Conservation (phyloP, 2,329 filamentous ascomycete genomes). For the Arthrocladium fulminans region DNA sequence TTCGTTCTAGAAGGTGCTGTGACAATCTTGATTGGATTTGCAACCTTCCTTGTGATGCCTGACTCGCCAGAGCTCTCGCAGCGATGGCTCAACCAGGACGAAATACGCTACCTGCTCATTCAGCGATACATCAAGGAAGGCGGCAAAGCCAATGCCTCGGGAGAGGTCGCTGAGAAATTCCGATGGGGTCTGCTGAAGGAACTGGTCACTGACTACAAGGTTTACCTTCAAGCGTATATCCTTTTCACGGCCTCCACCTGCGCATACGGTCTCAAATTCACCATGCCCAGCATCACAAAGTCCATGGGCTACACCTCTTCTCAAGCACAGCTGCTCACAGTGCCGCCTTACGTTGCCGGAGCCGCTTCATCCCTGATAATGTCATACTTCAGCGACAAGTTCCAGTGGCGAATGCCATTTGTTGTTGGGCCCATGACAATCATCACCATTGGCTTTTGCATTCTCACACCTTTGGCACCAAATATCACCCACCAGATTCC, state of each 20-base stretch:
- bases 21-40: slow-evolving; percentile 34
- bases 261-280: slow-evolving; percentile 68
- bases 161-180: slow-evolving; percentile 29
- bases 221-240: slow-evolving; percentile 25
- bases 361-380: slow-evolving; percentile 58
- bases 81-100: slow-evolving; percentile 24
- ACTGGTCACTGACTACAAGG: slow-evolving; percentile 35
- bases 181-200: slow-evolving; percentile 31
- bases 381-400: slow-evolving; percentile 62
- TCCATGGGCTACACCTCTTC: slow-evolving; percentile 51
- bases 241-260: slow-evolving; percentile 39
- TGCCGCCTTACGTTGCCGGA: slow-evolving; percentile 65
- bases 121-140: slow-evolving; percentile 28
- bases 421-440: slow-evolving; percentile 18
- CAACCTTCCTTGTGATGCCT: slow-evolving; percentile 36
- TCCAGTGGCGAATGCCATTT: slow-evolving; percentile 24
- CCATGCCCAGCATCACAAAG: slow-evolving; percentile 69
- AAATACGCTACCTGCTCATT: slow-evolving; percentile 27
- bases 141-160: slow-evolving; percentile 24
- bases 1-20: slow-evolving; percentile 46
- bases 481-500: slow-evolving; percentile 19
- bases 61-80: slow-evolving; percentile 34
- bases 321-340: slow-evolving; percentile 60
- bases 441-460: slow-evolving; percentile 14
- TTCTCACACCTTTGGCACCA: slow-evolving; percentile 18